Base-by-base conservation (phyloP, 805 yeast species). In the Yarrowia bubula region DNA sequence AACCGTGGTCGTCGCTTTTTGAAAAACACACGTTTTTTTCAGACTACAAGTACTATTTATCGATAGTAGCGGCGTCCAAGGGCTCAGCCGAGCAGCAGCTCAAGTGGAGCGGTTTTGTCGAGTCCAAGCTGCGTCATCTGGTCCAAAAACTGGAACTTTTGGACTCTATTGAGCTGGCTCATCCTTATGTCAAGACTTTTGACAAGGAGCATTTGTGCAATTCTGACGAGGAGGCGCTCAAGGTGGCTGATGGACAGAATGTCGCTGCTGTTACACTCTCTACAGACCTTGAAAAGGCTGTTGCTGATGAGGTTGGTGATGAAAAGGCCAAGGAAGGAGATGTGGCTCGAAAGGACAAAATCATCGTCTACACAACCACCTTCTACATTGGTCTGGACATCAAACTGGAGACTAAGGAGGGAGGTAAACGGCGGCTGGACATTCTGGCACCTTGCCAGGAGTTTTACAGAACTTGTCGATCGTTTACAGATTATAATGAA, bases 31-130 rank as follows among this genome's bases (percentile, higher is more conserved):
- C 86, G 51, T 95, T 91, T 73, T 95, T 95, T 77, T 83, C 80
- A 74, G 83, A 82, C 67, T 93, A 95, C 77, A 93, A 91, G 74
- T 90, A 90, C 75, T 95, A 95, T 73, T 76, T 95, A 64, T 88
- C 95, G 37, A 81, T 93, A 2, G 86, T 89, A 65, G 93, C 92
- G 0, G 85, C 89, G 1, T 88, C 98, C 0, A 81, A 79, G 67
- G 89, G 88, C 8, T 77, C 83, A 0, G 83, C 84, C 65, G 98
- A 92, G 73, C 92, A 92, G 65, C 97, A 93, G 71, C 76, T 87
- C 66, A 89, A 88, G 70, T 95, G 96, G 96, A 86, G 90, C 69
- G 98, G 99, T 9, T 79, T 93, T 79, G 93, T 95, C 10, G 98
- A 95, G 75, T 86, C 96, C 70, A 90, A 88, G 75, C 75, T 93